These are phyloP conservation scores for Lecanicillium sp. DNA, from an alignment of 2,329 filamentous ascomycete species.

Conservation along the genomic window DNA sequence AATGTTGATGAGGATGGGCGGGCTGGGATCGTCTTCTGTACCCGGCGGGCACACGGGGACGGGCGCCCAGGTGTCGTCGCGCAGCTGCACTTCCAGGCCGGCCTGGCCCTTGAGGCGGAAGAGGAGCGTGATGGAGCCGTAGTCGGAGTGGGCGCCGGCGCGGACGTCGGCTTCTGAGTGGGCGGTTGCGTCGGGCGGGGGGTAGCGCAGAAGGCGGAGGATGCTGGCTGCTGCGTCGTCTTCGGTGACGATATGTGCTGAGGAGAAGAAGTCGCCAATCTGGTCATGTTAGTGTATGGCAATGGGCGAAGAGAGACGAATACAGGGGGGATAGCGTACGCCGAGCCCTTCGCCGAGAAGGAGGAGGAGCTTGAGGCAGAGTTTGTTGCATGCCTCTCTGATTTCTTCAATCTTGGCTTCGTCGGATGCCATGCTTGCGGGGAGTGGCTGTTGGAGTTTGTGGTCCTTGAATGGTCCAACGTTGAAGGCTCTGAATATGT, in stretches of 20 bases:
- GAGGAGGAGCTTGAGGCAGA: conserved; percentile 65
- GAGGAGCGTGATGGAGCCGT: conserved; percentile 64
- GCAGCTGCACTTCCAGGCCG: conserved; percentile 73
- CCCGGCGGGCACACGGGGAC: conserved; percentile 59
- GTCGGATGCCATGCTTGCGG: conserved; percentile 51
- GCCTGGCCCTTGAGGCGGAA: conserved; percentile 83
- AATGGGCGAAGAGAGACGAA: conserved; percentile 7
- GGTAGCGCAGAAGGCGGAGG: conserved; percentile 68
- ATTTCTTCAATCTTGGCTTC: conserved; percentile 60
- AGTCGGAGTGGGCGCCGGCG: conserved; percentile 89
- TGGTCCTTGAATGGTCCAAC: conserved; percentile 68
- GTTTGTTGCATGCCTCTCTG: conserved; percentile 58
- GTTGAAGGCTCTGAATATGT: conserved; percentile 66
- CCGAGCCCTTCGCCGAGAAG: conserved; percentile 73
- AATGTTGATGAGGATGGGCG: conserved; percentile 78
- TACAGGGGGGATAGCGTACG: conserved; percentile 29
- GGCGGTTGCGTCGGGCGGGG: conserved; percentile 37
- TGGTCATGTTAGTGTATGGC: conserved; percentile 11
- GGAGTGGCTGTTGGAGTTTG: conserved; percentile 71
- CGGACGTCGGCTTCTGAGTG: conserved; percentile 57
- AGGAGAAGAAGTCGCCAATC: conserved; percentile 46
- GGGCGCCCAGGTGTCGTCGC: conserved; percentile 47
- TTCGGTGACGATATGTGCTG: conserved; percentile 36
- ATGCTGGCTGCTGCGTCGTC: conserved; percentile 46
- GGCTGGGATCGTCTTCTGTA: conserved; percentile 49